These are phyloP conservation scores for Pseudogymnoascus sp. DNA, from an alignment of 2,329 filamentous ascomycete genomes.

Conservation along the genomic window DNA sequence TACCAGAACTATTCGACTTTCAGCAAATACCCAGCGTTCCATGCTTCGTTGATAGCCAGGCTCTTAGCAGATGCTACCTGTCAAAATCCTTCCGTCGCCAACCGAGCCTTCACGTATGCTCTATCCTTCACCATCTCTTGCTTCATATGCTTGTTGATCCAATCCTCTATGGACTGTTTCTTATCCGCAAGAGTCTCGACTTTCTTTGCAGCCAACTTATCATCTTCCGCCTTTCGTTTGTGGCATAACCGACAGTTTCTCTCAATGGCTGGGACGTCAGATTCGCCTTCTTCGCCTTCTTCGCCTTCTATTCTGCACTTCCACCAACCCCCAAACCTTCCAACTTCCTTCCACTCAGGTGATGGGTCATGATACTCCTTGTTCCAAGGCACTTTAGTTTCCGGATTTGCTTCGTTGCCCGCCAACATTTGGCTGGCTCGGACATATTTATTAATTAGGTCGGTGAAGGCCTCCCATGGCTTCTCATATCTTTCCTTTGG, in stretches of 20 bases:
- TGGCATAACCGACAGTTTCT: neutral
- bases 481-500: constrained; percentile 14
- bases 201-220: neutral
- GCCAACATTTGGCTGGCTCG: constrained; percentile 14
- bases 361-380: constrained; percentile 20
- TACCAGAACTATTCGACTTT: neutral
- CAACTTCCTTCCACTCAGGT: constrained; percentile 17
- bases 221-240: neutral
- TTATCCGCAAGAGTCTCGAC: neutral
- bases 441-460: constrained; percentile 16
- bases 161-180: neutral
- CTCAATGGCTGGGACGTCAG: neutral
- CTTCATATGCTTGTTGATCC: constrained; percentile 4
- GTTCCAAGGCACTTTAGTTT: constrained; percentile 14
- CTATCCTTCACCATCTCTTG: neutral
- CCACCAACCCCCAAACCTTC: constrained; percentile 21
- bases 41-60: neutral
- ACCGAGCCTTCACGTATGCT: neutral
- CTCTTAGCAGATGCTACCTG: neutral
- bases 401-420: neutral
- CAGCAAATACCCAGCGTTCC: neutral
- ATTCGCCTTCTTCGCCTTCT: constrained; percentile 14
- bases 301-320: constrained; percentile 17
- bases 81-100: neutral
- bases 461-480: constrained; percentile 17